Conservation (phyloP, 306 rosid genomes). For the Cicer bijugum region DNA sequence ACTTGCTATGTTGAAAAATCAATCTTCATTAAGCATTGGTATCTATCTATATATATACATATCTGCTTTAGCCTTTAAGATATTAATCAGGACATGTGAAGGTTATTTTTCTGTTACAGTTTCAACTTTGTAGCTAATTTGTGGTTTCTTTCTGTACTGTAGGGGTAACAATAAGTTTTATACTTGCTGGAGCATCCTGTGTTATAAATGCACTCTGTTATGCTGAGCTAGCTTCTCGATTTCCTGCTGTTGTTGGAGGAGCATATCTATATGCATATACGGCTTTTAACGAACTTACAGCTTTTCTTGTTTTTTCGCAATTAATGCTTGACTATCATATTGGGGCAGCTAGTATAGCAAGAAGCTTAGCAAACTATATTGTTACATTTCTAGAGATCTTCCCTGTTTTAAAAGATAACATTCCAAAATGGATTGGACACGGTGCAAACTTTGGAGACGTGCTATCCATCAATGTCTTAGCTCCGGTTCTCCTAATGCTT, state of each 20-base stretch:
- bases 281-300: slow-evolving; percentile 92
- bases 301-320: slow-evolving; percentile 92
- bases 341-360: slow-evolving; percentile 97
- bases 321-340: slow-evolving; percentile 95
- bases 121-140: slow-evolving; percentile 35
- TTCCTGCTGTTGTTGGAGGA: slow-evolving; percentile 97
- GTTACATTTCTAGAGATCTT: slow-evolving; percentile 76
- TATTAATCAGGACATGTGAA: slow-evolving; percentile 14
- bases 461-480: slow-evolving; percentile 80
- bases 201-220: slow-evolving; percentile 93
- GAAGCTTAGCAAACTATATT: slow-evolving; percentile 86
- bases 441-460: slow-evolving; percentile 78
- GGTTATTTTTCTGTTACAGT: slow-evolving; percentile 18
- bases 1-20: slow-evolving; percentile 25
- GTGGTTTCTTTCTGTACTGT: slow-evolving; percentile 49
- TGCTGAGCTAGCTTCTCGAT: slow-evolving; percentile 86
- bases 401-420: slow-evolving; percentile 74
- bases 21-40: not conserved
- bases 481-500: slow-evolving; percentile 80
- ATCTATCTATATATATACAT: not conserved
- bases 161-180: slow-evolving; percentile 91
- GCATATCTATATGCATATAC: slow-evolving; percentile 90
- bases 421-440: slow-evolving; percentile 90
- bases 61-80: slow-evolving; percentile 2
- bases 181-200: slow-evolving; percentile 85